Evolutionary conservation across 345 rosid genomes (phyloP), one percentile per base, ranked within the genome.

Genomic region (Salix suchowensis): DNA sequence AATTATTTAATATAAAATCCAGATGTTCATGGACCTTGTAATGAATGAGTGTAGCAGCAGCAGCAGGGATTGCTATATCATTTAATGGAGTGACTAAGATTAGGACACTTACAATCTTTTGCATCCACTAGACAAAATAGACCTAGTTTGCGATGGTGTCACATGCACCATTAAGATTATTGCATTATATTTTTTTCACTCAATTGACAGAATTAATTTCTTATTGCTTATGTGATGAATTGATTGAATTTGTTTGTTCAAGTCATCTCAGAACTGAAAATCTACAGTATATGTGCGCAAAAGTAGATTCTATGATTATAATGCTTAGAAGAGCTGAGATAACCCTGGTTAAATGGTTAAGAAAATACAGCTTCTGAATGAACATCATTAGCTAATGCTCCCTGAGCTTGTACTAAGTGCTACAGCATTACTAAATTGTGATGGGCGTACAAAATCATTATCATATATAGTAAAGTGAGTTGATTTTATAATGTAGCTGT

Each of bases 351-450:
- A 9, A 44, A 61, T 39, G 73, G 70, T 34, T 24, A 61, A 30
- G 76, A 58, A 74, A 32, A 74, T 71, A 62, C 71, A 48, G 64
- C 14, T 74, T 64, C 79, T 64, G 67, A 64, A 48, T 61, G 5
- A 42, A 24, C 70, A 70, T 44, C 44, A 8, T 69, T 55, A 70
- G 76, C 40, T 74, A 42, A 39, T 30, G 11, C 28, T 76, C 15
- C 39, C 24, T n/a, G 62, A 44, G 46, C 11, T 62, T 24, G 36
- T 71, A 46, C 42, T 12, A 52, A 50, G 9, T 39, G 6, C 26
- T 2, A 14, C 26, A 16, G 50, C 7, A n/a, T 34, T 44, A 50
- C 52, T 32, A 65, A 46, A 61, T 34, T 60, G 23, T 37, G 40
- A 60, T 62, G 18, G 24, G 50, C 13, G 2, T 69, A 26, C 64